Evolutionary conservation across 164 flowering plant genomes (phyloP), one percentile per base, ranked within the genome.

Genomic region (Kingdonia uniflora): DNA sequence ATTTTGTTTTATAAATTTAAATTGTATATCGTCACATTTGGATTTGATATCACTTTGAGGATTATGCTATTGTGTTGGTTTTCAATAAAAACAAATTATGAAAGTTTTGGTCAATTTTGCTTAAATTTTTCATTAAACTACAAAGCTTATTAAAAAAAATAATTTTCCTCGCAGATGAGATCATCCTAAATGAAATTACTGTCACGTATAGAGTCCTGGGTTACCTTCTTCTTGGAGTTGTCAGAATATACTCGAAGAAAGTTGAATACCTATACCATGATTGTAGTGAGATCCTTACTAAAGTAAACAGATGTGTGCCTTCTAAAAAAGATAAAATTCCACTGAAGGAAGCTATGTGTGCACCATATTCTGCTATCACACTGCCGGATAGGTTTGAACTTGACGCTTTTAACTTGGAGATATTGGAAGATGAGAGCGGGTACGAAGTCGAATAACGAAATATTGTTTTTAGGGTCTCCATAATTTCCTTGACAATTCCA

Each of bases 181-280:
- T 91, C 54, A 61, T 87, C 52, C 49, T 62, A 12, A 77, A 82
- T 55, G 88, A 74, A 58, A 61, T 75, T 54, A 70, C 73, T 14
- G 64, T 62, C 20, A 68, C 95, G 12, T 81, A 79, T 60, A 77
- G 98, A 63, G 76, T 84, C 20, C 50, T 85, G 42, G 95, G 79
- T 14, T 77, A 76, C 73, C 89, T 91, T 56, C 96, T 91, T 42
- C 76, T 91, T 22, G 96, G 98, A n/a, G 73, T 91, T 45, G 95
- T 77, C 57, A 74, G 96, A 58, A 85, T 91, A 63, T 84, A 77
- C 68, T 88, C 95, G 1, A 84, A 68, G 69, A 87, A 87, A 68
- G 94, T 91, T 33, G 94, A 77, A 29, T 87, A 79, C 65, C 68
- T 91, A 37, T 67, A 68, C 52, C 45, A 71, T 64, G 96, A 91